These are phyloP conservation scores for Trametes gibbosa DNA, from an alignment of 768 basidiomycete genomes.

Conservation along the genomic window DNA sequence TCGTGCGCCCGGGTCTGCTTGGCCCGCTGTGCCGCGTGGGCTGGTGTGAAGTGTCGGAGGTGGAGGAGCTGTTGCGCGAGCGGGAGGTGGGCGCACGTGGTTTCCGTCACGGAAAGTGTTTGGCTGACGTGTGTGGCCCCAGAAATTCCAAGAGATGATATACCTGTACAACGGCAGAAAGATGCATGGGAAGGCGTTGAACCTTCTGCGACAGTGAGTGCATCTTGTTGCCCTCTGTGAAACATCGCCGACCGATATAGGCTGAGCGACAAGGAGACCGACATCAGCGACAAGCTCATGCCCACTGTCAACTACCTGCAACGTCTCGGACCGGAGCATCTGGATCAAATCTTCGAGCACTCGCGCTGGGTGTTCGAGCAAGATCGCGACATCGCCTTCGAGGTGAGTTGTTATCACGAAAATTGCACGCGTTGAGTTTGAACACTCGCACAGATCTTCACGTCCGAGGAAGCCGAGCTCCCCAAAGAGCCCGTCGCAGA, in stretches of 20 bases:
- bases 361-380: constrained; percentile 84
- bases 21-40: constrained; percentile 86
- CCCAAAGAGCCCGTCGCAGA: constrained; percentile 74
- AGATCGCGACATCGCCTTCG: constrained; percentile 70
- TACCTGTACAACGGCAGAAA: constrained; percentile 92
- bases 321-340: constrained; percentile 80
- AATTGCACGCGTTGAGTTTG: background rate
- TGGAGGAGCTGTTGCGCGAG: constrained; percentile 80
- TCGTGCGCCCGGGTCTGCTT: constrained; percentile 75
- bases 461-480: constrained; percentile 90
- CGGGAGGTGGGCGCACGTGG: constrained; percentile 59
- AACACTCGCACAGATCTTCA: constrained; percentile 69
- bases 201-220: constrained; percentile 78
- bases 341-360: constrained; percentile 78
- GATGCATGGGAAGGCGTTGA: constrained; percentile 89
- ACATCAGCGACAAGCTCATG: constrained; percentile 71
- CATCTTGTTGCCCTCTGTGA: background rate
- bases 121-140: background rate
- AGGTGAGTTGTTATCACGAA: constrained; percentile 41
- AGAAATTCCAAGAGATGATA: constrained; percentile 92
- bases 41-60: constrained; percentile 95
- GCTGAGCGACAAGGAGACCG: constrained; percentile 73
- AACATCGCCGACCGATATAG: constrained; percentile 39
- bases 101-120: background rate
- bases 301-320: constrained; percentile 90